Evolutionary conservation across 176 grass and related monocot genomes (phyloP).

Genomic region (Themeda triandra): DNA sequence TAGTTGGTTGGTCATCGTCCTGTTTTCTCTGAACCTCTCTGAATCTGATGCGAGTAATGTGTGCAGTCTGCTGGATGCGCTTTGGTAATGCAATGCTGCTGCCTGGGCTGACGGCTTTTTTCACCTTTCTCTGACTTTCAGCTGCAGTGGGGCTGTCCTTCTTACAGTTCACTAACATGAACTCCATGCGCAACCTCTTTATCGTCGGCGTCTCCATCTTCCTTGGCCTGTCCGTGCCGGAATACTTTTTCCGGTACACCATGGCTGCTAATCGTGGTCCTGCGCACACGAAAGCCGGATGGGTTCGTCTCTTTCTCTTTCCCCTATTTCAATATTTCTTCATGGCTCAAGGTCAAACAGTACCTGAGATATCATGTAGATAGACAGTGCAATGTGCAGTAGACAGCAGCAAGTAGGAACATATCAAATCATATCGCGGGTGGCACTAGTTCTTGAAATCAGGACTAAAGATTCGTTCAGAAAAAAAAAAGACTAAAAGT

Average conservation of each 20-base stretch:
- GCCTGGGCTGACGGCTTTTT: constrained; percentile 13
- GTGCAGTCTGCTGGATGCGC: not conserved
- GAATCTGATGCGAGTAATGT: constrained; percentile 1
- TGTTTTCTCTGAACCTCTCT: not conserved
- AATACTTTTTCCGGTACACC: constrained; percentile 94
- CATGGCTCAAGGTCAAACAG: constrained; percentile 14
- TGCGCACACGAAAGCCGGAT: constrained; percentile 77
- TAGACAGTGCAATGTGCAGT: too few species aligned
- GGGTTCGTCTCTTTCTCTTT: constrained; percentile 56
- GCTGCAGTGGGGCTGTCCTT: constrained; percentile 92
- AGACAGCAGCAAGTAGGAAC: too few species aligned
- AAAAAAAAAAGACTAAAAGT: too few species aligned
- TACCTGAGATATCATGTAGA: not conserved
- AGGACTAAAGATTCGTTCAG: too few species aligned
- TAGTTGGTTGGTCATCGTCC: constrained; percentile 67
- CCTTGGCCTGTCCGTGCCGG: constrained; percentile 91
- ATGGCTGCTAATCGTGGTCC: constrained; percentile 73
- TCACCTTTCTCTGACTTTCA: constrained; percentile 14
- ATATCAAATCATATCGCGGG: too few species aligned
- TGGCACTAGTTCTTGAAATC: too few species aligned
- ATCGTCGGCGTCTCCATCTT: constrained; percentile 94
- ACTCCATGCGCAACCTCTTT: constrained; percentile 99
- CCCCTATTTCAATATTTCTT: not conserved
- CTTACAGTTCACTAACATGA: constrained; percentile 99
- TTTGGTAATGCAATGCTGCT: not conserved